These are phyloP conservation scores for Apiospora phragmitis DNA, from an alignment of 2,329 filamentous ascomycete species.

Conservation along the genomic window DNA sequence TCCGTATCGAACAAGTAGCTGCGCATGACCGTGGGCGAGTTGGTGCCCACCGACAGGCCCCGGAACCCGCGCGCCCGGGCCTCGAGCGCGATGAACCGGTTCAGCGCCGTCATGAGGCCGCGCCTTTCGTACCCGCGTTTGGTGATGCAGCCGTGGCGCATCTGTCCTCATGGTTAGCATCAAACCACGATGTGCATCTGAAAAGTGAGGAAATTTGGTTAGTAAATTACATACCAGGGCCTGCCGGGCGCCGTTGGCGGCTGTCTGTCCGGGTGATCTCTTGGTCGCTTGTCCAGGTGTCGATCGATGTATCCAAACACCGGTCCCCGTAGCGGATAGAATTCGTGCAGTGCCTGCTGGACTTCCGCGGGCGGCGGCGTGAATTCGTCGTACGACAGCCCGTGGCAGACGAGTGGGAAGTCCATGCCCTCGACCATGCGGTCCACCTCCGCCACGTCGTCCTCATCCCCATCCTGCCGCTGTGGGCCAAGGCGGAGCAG, in stretches of 20 bases:
- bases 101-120: constrained; percentile 18
- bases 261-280: background rate
- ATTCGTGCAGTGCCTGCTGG: background rate
- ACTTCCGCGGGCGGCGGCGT: background rate
- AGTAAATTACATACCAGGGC: background rate
- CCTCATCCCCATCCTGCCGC: background rate
- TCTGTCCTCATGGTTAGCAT: background rate
- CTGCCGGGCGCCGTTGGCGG: background rate
- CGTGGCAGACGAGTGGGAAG: background rate
- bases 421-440: background rate
- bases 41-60: constrained; percentile 12
- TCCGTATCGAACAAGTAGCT: background rate
- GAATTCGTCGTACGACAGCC: background rate
- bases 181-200: too few relatives aligned
- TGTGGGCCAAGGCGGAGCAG: too few relatives aligned
- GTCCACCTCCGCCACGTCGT: background rate
- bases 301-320: background rate
- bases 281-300: background rate
- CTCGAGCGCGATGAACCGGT: constrained; percentile 19
- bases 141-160: constrained; percentile 17
- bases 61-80: constrained; percentile 14
- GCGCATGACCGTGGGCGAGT: background rate
- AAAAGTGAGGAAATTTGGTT: background rate
- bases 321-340: background rate
- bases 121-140: constrained; percentile 13